These are phyloP conservation scores for Abelmoschus esculentus DNA, from an alignment of 345 rosid species.

Conservation along the genomic window DNA sequence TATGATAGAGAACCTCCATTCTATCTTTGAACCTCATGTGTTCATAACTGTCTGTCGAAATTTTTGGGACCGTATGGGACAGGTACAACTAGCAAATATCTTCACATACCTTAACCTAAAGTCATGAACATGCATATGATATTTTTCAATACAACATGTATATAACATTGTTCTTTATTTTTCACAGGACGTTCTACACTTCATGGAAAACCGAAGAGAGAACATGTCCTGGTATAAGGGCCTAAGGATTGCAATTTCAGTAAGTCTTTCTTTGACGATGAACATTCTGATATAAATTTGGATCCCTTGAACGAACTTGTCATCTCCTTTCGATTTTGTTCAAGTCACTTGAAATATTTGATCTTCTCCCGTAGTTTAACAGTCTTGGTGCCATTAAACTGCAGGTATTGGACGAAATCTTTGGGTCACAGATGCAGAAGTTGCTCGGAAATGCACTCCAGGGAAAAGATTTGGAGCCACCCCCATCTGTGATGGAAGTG, in stretches of 20 bases:
- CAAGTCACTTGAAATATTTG: neutral
- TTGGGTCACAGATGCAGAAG: conserved; percentile 77
- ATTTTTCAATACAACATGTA: neutral
- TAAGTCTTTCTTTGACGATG: conserved; percentile 29
- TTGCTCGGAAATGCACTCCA: conserved; percentile 74
- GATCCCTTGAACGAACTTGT: neutral
- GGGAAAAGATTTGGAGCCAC: conserved; percentile 72
- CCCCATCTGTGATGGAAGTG: conserved; percentile 77
- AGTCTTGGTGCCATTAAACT: neutral
- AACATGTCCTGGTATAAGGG: conserved; percentile 85
- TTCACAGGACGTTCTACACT: conserved; percentile 62
- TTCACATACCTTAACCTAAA: neutral
- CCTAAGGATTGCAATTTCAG: conserved; percentile 69
- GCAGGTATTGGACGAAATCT: conserved; percentile 84
- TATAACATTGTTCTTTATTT: neutral
- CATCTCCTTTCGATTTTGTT: neutral
- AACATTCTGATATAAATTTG: neutral
- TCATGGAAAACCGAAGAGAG: conserved; percentile 77
- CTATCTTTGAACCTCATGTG: conserved; percentile 58
- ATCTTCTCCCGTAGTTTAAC: neutral
- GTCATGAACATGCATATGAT: neutral
- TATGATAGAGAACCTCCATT: conserved; percentile 55
- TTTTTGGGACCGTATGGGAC: conserved; percentile 90
- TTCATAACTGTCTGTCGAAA: conserved; percentile 65
- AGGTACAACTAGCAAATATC: conserved; percentile 30